A percentile compares a stretch with the other conserved stretches of the same genome.
phyloP scores from a whole-genome alignment of 352 stramenopile species.

The Globisporangium viniferum region DNA sequence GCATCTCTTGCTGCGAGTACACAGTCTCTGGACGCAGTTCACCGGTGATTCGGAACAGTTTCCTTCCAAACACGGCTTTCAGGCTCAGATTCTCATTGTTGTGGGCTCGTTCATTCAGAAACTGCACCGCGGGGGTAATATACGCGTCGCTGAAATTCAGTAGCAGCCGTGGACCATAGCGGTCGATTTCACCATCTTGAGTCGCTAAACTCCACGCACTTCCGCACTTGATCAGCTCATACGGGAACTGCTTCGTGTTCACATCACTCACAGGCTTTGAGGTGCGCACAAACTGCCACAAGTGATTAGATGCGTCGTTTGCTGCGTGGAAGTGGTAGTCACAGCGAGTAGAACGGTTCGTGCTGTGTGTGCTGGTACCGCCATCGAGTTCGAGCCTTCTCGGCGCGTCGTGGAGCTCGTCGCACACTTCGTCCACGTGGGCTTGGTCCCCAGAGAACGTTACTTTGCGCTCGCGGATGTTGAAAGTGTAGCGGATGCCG shows the following conservation, averaged over 20 bases:
- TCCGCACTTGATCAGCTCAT: neutral
- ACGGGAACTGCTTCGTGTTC: neutral
- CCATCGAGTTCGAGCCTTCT: neutral
- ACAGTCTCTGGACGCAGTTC: neutral
- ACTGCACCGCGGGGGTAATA: neutral
- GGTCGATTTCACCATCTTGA: neutral
- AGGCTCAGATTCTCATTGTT: neutral
- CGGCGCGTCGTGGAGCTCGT: neutral
- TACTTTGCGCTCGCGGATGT: neutral
- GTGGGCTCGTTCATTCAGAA: neutral
- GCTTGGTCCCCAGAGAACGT: neutral
- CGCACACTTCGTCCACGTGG: neutral
- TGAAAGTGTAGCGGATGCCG: neutral
- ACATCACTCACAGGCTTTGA: neutral
- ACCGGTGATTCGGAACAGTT: neutral
- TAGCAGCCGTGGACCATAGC: neutral
- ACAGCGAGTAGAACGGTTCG: neutral
- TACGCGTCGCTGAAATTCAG: neutral
- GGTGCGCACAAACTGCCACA: constrained; percentile 1
- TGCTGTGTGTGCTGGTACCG: neutral
- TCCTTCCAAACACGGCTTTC: neutral
- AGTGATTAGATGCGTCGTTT: neutral
- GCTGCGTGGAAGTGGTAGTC: neutral
- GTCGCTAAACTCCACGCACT: neutral
- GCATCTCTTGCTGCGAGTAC: neutral